Evolutionary conservation across 164 flowering plant species (phyloP), one percentile per base, ranked within the genome.

Genomic region (Macadamia integrifolia): DNA sequence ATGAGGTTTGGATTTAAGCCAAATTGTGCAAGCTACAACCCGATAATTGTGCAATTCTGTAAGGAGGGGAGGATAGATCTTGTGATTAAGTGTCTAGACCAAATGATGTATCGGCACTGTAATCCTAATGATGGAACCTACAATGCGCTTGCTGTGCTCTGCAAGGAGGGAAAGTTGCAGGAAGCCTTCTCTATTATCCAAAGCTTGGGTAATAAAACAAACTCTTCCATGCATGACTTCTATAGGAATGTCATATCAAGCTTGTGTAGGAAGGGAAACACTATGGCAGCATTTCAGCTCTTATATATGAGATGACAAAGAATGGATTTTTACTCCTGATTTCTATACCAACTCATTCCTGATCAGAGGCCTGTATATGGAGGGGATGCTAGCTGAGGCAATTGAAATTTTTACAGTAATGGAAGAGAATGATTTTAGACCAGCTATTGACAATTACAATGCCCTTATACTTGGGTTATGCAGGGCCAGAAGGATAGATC

Each of bases 261-360:
- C 73, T 76, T 94, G 79, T 94, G 98, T 72, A 78, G 82, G 68
- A 92, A 87, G 72, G 93, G 95, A 66, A 92, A 88, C 76, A 92
- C 97, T 9, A 83, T 72, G 60, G 76, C 89, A 4, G 97, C 93
- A 53, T 83, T 94, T 75, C 87, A 85, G 80, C 83, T 92, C 63
- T 59, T 23, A 23, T 92, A 66, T 74, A 82, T 69, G 93, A 90
- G 78, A 91, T 90, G 93, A 87, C 93, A 9, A 78, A 72, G 67
- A 61, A 60, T 64, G 97, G 91, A 7, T 23, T 23, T 92, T 88
- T 69, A 80, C 74, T 13, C 95, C 97, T 1, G 95, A 92, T 61
- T 76, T 93, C 1, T 85, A 77, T 57, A 90, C 91, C 0, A 86
- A 83, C 71, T 88, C 95, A 9, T 84, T 91, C 18, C 68, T 92